Evolutionary conservation across 805 yeast genomes (phyloP).

Genomic region (Priceomyces medius): DNA sequence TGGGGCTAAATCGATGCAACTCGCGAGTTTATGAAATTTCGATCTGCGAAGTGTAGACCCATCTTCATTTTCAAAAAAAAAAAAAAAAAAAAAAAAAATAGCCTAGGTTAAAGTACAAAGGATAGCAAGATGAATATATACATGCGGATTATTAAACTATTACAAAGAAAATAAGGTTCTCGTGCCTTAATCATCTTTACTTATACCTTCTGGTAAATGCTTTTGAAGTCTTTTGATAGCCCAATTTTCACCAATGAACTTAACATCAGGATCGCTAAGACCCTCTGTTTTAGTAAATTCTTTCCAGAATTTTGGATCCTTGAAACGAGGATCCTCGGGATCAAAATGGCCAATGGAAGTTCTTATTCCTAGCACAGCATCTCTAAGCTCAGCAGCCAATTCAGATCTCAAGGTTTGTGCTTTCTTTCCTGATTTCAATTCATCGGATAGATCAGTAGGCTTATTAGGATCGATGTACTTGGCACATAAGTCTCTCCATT

Average conservation of each 20-base stretch:
- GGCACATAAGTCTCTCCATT: conserved; percentile 66
- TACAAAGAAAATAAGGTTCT: background rate
- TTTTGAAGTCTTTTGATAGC: conserved; percentile 71
- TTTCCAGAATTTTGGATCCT: conserved; percentile 73
- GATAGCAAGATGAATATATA: background rate
- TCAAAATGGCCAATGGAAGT: conserved; percentile 42
- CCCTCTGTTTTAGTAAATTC: conserved; percentile 65
- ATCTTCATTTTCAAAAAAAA: too few species aligned
- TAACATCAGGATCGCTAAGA: conserved; percentile 60
- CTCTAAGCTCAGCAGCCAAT: conserved; percentile 68
- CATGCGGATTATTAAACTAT: background rate
- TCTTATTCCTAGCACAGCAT: conserved; percentile 52
- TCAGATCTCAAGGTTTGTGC: conserved; percentile 67
- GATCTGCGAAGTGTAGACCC: too few species aligned
- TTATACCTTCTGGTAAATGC: conserved; percentile 31
- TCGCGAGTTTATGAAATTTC: too few species aligned
- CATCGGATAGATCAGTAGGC: conserved; percentile 60
- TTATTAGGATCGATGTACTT: conserved; percentile 50
- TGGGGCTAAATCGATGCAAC: too few species aligned
- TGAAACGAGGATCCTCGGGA: conserved; percentile 69
- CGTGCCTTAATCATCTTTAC: background rate
- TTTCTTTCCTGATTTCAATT: conserved; percentile 59
- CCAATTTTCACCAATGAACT: conserved; percentile 80
- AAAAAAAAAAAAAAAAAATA: too few species aligned
- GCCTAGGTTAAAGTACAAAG: too few species aligned